Evolutionary conservation across 2,329 filamentous ascomycete genomes (phyloP).

Genomic region (Pseudofabraea citricarpa): DNA sequence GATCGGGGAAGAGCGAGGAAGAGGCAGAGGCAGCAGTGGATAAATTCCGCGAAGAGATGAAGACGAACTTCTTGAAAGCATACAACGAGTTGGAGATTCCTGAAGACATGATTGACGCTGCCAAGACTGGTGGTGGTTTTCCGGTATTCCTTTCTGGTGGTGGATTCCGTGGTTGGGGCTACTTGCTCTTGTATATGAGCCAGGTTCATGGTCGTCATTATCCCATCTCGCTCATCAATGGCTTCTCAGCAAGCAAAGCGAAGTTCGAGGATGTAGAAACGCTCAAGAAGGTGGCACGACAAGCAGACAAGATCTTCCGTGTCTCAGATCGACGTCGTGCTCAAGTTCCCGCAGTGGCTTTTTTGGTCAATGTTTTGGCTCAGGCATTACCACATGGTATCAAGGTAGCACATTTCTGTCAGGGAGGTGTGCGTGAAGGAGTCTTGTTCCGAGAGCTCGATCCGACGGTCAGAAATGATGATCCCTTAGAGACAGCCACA

Average conservation of each 20-base stretch:
- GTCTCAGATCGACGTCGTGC: slow-evolving; percentile 59
- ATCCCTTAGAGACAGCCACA: slow-evolving; percentile 58
- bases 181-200: slow-evolving; percentile 55
- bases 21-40: slow-evolving; percentile 40
- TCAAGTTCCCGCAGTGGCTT: slow-evolving; percentile 65
- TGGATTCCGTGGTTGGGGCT: slow-evolving; percentile 69
- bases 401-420: slow-evolving; percentile 60
- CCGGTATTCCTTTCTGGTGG: slow-evolving; percentile 65
- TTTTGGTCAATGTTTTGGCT: slow-evolving; percentile 58
- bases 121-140: slow-evolving; percentile 41
- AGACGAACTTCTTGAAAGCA: slow-evolving; percentile 44
- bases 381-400: slow-evolving; percentile 55
- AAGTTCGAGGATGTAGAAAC: slow-evolving; percentile 18
- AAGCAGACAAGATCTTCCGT: slow-evolving; percentile 45
- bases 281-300: slow-evolving; percentile 29
- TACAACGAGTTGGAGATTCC: slow-evolving; percentile 50
- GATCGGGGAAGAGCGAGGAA: slow-evolving; percentile 30
- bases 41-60: slow-evolving; percentile 44
- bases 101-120: slow-evolving; percentile 38
- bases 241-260: slow-evolving; percentile 33
- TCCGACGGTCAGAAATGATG: slow-evolving; percentile 40
- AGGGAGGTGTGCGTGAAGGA: slow-evolving; percentile 67
- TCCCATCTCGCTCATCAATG: slow-evolving; percentile 69
- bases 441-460: slow-evolving; percentile 53
- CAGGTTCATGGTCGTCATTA: slow-evolving; percentile 55